Conservation (phyloP, 257 asterid species). For the Solanum boliviense region DNA sequence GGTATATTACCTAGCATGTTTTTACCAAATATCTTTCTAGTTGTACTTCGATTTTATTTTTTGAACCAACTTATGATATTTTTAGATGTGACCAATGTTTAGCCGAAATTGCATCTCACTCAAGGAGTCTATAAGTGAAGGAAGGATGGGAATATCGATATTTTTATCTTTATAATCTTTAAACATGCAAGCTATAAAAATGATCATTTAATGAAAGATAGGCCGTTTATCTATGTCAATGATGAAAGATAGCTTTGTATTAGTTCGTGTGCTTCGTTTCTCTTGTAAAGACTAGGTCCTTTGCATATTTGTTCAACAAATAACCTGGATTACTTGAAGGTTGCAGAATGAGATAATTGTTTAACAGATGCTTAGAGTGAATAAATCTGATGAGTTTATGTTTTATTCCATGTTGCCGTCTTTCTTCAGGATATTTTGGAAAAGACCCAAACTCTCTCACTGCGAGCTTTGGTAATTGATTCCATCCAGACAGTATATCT, state of each 20-base stretch:
- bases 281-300: neutral
- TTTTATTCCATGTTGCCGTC: neutral
- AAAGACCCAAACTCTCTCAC: constrained; percentile 56
- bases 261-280: neutral
- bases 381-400: neutral
- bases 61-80: neutral
- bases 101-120: neutral
- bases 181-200: neutral
- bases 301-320: neutral
- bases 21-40: neutral
- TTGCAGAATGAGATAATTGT: neutral
- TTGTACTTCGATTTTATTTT: neutral
- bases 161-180: neutral
- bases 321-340: neutral
- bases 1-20: neutral
- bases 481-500: constrained; percentile 93
- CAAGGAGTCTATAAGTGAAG: neutral
- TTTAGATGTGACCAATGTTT: neutral
- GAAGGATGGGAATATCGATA: neutral
- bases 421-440: constrained; percentile 71
- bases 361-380: neutral
- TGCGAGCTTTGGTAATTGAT: constrained; percentile 63
- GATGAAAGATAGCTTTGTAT: neutral
- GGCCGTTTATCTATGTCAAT: neutral
- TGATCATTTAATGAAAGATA: neutral